Percentiles rank a stretch among this genome's conserved stretches.
Evolutionary conservation across 2,329 filamentous ascomycete species (phyloP).

Genomic region (Amauroascus niger): DNA sequence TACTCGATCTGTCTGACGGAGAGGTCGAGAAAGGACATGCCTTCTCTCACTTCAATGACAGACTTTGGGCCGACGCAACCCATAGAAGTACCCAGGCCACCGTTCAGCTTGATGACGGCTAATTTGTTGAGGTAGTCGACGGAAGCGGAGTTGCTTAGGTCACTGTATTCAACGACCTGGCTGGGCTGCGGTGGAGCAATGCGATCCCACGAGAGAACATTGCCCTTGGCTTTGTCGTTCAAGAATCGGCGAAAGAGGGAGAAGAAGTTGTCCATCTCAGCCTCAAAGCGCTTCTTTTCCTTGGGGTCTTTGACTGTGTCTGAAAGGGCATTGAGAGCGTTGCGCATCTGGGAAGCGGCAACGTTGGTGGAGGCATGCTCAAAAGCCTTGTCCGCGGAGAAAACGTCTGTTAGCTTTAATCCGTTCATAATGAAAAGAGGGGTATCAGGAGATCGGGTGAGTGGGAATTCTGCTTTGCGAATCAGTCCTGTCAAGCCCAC

Average conservation of each 20-base stretch:
- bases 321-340: constrained; percentile 82
- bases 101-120: constrained; percentile 97
- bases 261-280: constrained; percentile 99
- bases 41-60: constrained; percentile 97
- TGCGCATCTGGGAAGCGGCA: constrained; percentile 97
- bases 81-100: constrained; percentile 98
- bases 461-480: too few species aligned
- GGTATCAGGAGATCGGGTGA: background rate
- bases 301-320: constrained; percentile 76
- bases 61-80: constrained; percentile 98
- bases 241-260: constrained; percentile 95
- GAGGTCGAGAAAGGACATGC: constrained; percentile 99
- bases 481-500: too few species aligned
- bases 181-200: constrained; percentile 86
- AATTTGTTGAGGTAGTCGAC: constrained; percentile 95
- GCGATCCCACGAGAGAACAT: constrained; percentile 88
- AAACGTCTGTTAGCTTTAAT: constrained; percentile 9
- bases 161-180: constrained; percentile 92
- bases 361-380: constrained; percentile 99
- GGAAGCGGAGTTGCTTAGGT: constrained; percentile 78
- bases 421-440: background rate
- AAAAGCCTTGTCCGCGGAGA: constrained; percentile 59
- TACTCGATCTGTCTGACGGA: constrained; percentile 98
- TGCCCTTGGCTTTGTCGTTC: constrained; percentile 98
- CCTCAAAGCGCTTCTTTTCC: constrained; percentile 78